Conservation (phyloP, 768 basidiomycete species). For the Kwoniella pini region DNA sequence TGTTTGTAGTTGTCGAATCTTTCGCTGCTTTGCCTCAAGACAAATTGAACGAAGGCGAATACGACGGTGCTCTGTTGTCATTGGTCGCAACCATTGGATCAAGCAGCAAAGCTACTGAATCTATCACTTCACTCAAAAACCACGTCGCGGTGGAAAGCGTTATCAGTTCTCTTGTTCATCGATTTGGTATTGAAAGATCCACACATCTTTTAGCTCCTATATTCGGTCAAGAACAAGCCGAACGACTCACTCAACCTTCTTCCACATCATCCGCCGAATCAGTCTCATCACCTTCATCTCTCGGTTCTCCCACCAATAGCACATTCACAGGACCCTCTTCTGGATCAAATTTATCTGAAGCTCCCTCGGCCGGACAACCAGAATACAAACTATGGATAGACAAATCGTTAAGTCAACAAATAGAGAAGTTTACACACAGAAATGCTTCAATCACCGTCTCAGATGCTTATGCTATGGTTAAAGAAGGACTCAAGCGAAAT, state of each 20-base stretch:
- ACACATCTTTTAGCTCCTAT: slow-evolving; percentile 7
- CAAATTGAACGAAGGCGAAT: slow-evolving; percentile 18
- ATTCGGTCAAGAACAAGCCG: slow-evolving; percentile 10
- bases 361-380: not conserved
- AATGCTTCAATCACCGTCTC: slow-evolving; percentile 46
- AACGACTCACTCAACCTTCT: not conserved
- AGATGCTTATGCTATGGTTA: slow-evolving; percentile 61
- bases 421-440: slow-evolving; percentile 30
- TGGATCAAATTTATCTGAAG: not conserved
- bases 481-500: slow-evolving; percentile 37
- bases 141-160: not conserved
- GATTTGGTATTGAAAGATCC: slow-evolving; percentile 16
- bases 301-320: not conserved
- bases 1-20: slow-evolving; percentile 18
- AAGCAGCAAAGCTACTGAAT: not conserved
- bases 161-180: slow-evolving; percentile 7
- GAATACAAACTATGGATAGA: slow-evolving; percentile 16
- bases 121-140: not conserved
- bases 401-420: slow-evolving; percentile 19
- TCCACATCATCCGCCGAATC: slow-evolving; percentile 1
- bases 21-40: not conserved
- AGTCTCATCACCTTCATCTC: slow-evolving; percentile 6
- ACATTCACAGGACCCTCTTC: slow-evolving; percentile 7
- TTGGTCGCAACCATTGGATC: slow-evolving; percentile 24
- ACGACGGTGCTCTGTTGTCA: slow-evolving; percentile 29